Conservation (phyloP, 2,329 filamentous ascomycete genomes). For the Verticillium nubilum region DNA sequence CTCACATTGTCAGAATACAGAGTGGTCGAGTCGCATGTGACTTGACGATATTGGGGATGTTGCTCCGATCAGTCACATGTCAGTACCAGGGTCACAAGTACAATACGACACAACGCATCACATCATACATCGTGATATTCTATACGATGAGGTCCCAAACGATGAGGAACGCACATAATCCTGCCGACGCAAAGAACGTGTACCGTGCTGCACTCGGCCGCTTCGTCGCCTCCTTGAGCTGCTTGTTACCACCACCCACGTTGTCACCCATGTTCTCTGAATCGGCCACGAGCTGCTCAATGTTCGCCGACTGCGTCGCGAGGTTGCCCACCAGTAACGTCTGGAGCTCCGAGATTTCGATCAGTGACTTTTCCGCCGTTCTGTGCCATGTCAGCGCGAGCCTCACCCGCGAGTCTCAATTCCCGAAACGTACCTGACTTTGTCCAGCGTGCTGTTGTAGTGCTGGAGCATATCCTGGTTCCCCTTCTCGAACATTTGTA, state of each 20-base stretch:
- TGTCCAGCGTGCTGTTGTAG: constrained; percentile 88
- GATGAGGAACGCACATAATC: constrained; percentile 68
- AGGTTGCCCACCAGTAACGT: constrained; percentile 83
- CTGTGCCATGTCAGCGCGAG: constrained; percentile 37
- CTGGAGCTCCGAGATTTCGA: constrained; percentile 91
- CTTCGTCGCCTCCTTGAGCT: constrained; percentile 78
- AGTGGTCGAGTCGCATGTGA: neutral
- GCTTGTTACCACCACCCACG: constrained; percentile 81
- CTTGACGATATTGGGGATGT: neutral
- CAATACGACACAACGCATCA: neutral
- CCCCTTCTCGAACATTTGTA: constrained; percentile 89
- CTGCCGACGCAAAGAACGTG: constrained; percentile 75
- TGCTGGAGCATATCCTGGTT: constrained; percentile 90
- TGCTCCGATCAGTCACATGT: neutral
- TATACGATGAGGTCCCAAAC: constrained; percentile 69
- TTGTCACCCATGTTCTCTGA: constrained; percentile 79
- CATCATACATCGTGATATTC: constrained; percentile 2
- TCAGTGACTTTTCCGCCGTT: constrained; percentile 79
- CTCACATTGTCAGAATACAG: no score
- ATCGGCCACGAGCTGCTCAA: constrained; percentile 82
- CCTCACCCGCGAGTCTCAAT: neutral
- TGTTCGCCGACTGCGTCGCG: constrained; percentile 78
- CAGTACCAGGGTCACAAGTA: neutral
- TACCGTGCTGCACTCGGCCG: constrained; percentile 67
- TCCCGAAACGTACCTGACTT: constrained; percentile 76